These are phyloP conservation scores for Moringa oleifera DNA, from an alignment of 345 rosid species.

Conservation along the genomic window DNA sequence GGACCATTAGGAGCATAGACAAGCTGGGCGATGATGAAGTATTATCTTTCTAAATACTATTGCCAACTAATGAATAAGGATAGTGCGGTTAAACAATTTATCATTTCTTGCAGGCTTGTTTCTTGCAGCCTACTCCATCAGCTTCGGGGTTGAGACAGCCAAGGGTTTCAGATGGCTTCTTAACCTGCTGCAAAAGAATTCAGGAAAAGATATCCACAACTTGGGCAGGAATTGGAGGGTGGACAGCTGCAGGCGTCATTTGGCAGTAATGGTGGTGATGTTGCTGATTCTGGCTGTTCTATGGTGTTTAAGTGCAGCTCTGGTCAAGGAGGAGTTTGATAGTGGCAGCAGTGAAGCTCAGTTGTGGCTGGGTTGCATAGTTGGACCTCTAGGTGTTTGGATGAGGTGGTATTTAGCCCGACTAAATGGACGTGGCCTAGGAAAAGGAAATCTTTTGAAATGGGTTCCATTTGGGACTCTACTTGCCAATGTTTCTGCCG, in stretches of 20 bases:
- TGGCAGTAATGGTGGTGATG: conserved; percentile 34
- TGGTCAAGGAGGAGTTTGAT: conserved; percentile 44
- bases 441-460: conserved; percentile 43
- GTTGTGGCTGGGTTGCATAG: conserved; percentile 78
- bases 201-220: conserved; percentile 11
- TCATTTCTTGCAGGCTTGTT: conserved; percentile 56
- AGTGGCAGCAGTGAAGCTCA: conserved; percentile 46
- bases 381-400: conserved; percentile 86
- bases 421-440: conserved; percentile 78
- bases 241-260: conserved; percentile 38
- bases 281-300: conserved; percentile 38
- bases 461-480: conserved; percentile 97
- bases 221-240: conserved; percentile 29
- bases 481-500: conserved; percentile 76
- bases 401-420: conserved; percentile 91
- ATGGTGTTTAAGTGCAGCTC: conserved; percentile 39
- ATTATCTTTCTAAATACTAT: no score
- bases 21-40: no score
- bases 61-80: no score
- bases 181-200: conserved; percentile 11
- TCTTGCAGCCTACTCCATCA: conserved; percentile 67
- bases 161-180: conserved; percentile 63
- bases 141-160: conserved; percentile 76
- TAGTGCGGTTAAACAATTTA: neutral
- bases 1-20: no score